phyloP scores from a whole-genome alignment of 1,284 basidiomycete species.

The Lignosus rhinocerotis region DNA sequence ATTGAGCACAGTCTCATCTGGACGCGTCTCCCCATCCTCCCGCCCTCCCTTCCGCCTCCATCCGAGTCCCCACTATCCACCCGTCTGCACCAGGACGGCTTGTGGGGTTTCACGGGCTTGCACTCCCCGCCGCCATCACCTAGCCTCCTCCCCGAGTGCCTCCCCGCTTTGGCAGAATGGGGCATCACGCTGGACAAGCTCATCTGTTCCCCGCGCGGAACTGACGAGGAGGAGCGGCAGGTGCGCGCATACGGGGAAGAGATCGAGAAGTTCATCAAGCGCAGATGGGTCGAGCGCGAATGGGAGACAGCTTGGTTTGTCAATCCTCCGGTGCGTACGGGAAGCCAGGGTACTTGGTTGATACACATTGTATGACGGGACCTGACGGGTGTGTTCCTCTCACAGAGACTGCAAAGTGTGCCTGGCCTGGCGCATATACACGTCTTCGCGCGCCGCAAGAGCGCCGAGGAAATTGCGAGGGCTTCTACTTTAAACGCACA shows the following conservation, averaged over 20 bases:
- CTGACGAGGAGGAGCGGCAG: slow-evolving; percentile 52
- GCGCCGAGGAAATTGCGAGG: slow-evolving; percentile 28
- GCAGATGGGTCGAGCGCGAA: slow-evolving; percentile 61
- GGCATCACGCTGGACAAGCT: slow-evolving; percentile 61
- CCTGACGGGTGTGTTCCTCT: not conserved
- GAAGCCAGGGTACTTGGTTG: not conserved
- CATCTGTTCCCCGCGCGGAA: slow-evolving; percentile 47
- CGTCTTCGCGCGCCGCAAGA: slow-evolving; percentile 68
- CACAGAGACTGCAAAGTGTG: slow-evolving; percentile 75
- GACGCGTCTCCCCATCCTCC: slow-evolving; percentile 71
- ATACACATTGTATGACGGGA: not conserved
- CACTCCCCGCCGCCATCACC: slow-evolving; percentile 61
- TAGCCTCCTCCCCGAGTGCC: slow-evolving; percentile 52
- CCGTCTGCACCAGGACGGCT: slow-evolving; percentile 66
- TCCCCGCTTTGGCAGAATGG: slow-evolving; percentile 70
- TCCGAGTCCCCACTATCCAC: slow-evolving; percentile 46
- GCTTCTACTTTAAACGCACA: not conserved
- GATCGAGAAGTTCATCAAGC: slow-evolving; percentile 60
- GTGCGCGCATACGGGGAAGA: slow-evolving; percentile 54
- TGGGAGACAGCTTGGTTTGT: slow-evolving; percentile 90
- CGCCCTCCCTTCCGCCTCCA: slow-evolving; percentile 42
- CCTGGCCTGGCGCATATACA: slow-evolving; percentile 78
- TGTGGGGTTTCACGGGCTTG: slow-evolving; percentile 77
- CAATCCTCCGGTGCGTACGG: slow-evolving; percentile 68
- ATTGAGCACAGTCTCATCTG: slow-evolving; percentile 78